Conservation (phyloP, 2,329 filamentous ascomycete genomes). For the Colletotrichum falcatum region DNA sequence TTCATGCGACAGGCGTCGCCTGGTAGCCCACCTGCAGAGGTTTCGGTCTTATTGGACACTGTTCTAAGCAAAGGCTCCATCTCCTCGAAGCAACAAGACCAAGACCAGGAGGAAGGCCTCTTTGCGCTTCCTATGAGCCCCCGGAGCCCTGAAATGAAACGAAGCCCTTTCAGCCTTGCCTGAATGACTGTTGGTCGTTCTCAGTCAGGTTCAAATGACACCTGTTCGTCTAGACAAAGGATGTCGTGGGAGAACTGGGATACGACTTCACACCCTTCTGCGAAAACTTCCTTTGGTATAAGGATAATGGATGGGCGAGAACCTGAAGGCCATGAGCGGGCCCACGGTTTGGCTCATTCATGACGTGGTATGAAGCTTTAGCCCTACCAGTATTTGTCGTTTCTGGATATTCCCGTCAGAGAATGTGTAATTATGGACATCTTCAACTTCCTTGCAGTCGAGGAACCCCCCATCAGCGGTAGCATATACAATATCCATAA, state of each 20-base stretch:
- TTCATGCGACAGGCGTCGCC: slow-evolving; percentile 43
- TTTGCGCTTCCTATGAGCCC: slow-evolving; percentile 91
- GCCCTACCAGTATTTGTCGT: no score
- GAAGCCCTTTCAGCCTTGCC: slow-evolving; percentile 79
- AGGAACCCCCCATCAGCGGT: neutral
- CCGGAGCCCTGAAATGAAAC: slow-evolving; percentile 85
- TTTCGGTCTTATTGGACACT: slow-evolving; percentile 54
- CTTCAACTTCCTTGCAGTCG: neutral
- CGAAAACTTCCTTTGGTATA: neutral
- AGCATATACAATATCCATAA: neutral
- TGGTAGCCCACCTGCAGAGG: slow-evolving; percentile 20
- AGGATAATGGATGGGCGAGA: neutral
- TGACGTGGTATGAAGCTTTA: neutral
- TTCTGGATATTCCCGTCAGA: neutral
- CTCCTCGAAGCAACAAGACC: slow-evolving; percentile 49
- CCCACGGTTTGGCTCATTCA: neutral
- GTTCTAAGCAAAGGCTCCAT: slow-evolving; percentile 51
- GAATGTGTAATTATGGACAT: neutral
- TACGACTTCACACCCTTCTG: neutral
- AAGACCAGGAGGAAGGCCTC: slow-evolving; percentile 80
- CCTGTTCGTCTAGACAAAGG: neutral
- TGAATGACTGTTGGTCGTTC: neutral
- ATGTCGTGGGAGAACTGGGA: neutral
- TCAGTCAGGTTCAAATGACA: neutral
- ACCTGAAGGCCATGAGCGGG: neutral